phyloP scores from a whole-genome alignment of 2,329 filamentous ascomycete species.

The Colletotrichum tanaceti region DNA sequence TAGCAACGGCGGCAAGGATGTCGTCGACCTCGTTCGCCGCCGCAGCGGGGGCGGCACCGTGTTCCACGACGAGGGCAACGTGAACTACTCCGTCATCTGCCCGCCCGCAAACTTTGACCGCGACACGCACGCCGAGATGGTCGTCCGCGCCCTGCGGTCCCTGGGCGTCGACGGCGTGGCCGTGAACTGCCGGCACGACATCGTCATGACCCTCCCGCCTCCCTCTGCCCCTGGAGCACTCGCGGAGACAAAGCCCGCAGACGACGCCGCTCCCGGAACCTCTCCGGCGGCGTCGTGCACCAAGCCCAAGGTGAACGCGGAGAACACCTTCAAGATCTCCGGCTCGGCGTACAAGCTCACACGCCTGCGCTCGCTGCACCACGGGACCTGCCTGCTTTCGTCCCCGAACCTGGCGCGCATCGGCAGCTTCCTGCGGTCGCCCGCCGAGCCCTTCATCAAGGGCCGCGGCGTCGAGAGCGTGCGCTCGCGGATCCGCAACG shows the following conservation, averaged over 20 bases:
- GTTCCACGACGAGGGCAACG: constrained; percentile 92
- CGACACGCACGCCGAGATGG: constrained; percentile 91
- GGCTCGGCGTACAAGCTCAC: constrained; percentile 97
- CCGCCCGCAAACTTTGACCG: constrained; percentile 82
- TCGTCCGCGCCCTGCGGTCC: constrained; percentile 80
- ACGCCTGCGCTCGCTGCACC: constrained; percentile 82
- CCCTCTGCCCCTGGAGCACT: constrained; percentile 8
- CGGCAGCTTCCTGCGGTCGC: constrained; percentile 78
- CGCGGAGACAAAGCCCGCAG: background rate
- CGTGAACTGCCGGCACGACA: constrained; percentile 94
- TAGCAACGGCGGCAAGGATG: constrained; percentile 35
- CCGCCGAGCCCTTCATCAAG: constrained; percentile 79
- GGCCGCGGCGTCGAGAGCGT: constrained; percentile 93
- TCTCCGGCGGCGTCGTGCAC: constrained; percentile 2
- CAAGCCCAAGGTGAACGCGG: constrained; percentile 25
- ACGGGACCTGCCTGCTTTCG: constrained; percentile 87
- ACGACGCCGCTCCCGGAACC: background rate
- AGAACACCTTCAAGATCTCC: constrained; percentile 78
- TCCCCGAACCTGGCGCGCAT: constrained; percentile 80
- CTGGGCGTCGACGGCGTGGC: constrained; percentile 70
- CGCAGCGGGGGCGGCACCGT: constrained; percentile 92
- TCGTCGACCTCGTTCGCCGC: constrained; percentile 75
- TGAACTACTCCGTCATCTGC: constrained; percentile 94
- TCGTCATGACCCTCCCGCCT: constrained; percentile 72
- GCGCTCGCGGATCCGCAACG: constrained; percentile 84